Percentiles rank a stretch among this genome's conserved stretches.
These are phyloP conservation scores for Aspergillus pseudoviridinutans DNA, from an alignment of 2,329 filamentous ascomycete species.

Conservation along the genomic window DNA sequence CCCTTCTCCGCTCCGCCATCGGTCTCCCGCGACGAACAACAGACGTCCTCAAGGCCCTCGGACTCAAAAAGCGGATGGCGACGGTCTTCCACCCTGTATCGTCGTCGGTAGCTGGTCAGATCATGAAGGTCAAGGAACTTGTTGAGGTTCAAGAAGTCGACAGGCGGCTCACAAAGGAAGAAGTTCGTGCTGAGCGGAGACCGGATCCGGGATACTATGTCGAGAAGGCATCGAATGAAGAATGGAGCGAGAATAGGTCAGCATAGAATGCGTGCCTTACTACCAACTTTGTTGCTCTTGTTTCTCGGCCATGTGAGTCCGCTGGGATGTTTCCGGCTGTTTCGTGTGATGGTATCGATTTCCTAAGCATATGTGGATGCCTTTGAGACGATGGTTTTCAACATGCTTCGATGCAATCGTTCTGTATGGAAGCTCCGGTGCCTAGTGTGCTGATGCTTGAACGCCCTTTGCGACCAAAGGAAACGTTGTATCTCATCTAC, in stretches of 20 bases:
- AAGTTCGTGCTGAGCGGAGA: conserved; percentile 67
- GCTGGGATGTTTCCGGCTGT: not conserved
- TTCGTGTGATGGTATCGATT: not conserved
- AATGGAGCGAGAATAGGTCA: conserved; percentile 14
- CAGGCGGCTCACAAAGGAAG: conserved; percentile 55
- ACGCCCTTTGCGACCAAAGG: not conserved
- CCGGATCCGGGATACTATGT: conserved; percentile 79
- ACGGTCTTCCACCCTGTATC: conserved; percentile 87
- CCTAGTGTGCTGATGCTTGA: not conserved
- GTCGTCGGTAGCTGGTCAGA: conserved; percentile 78
- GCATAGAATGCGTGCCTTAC: not conserved
- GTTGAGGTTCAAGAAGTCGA: conserved; percentile 78
- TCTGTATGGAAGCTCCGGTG: not conserved
- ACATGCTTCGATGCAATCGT: not conserved
- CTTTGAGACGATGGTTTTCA: not conserved
- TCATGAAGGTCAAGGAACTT: conserved; percentile 91
- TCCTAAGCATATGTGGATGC: not conserved
- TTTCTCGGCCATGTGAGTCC: not conserved
- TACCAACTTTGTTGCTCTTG: not conserved
- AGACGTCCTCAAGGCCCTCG: conserved; percentile 79
- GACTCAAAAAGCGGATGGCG: conserved; percentile 76
- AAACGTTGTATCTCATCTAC: not conserved
- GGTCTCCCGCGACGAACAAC: conserved; percentile 76
- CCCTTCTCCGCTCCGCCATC: conserved; percentile 83
- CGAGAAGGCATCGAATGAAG: conserved; percentile 51